Percentiles rank a stretch among this genome's conserved stretches.
These are phyloP conservation scores for Phytophthora idaei DNA, from an alignment of 352 stramenopile genomes.

Conservation along the genomic window DNA sequence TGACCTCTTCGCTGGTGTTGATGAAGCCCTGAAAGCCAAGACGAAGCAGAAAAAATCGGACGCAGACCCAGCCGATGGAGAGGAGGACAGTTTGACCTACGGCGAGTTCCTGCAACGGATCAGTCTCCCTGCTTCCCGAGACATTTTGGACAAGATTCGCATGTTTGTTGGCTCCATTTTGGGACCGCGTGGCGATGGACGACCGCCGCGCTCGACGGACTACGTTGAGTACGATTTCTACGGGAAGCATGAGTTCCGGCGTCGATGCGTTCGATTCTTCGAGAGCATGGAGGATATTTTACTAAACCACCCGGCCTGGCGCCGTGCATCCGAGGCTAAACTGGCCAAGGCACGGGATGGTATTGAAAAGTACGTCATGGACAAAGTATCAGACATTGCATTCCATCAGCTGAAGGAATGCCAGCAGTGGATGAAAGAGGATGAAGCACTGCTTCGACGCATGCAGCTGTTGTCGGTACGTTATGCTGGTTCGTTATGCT, in stretches of 20 bases:
- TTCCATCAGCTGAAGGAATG: slow-evolving; percentile 77
- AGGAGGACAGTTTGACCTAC: slow-evolving; percentile 67
- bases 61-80: slow-evolving; percentile 24
- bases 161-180: slow-evolving; percentile 82
- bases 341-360: slow-evolving; percentile 75
- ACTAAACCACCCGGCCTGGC: slow-evolving; percentile 61
- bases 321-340: slow-evolving; percentile 64
- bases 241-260: slow-evolving; percentile 68
- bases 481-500: neutral
- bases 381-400: slow-evolving; percentile 83
- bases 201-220: slow-evolving; percentile 63
- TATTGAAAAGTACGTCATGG: slow-evolving; percentile 93
- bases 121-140: slow-evolving; percentile 69
- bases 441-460: slow-evolving; percentile 67
- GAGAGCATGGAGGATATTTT: slow-evolving; percentile 71
- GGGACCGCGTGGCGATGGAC: slow-evolving; percentile 75
- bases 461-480: slow-evolving; percentile 87
- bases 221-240: slow-evolving; percentile 87
- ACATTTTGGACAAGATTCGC: slow-evolving; percentile 76
- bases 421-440: slow-evolving; percentile 71
- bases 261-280: slow-evolving; percentile 77
- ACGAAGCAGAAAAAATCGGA: slow-evolving; percentile 26
- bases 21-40: slow-evolving; percentile 41
- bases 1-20: slow-evolving; percentile 67
- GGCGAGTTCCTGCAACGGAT: slow-evolving; percentile 79